A percentile compares a stretch with the other conserved stretches of the same genome.
These are phyloP conservation scores for Dactylonectria estremocensis DNA, from an alignment of 2,329 filamentous ascomycete genomes.

Conservation along the genomic window DNA sequence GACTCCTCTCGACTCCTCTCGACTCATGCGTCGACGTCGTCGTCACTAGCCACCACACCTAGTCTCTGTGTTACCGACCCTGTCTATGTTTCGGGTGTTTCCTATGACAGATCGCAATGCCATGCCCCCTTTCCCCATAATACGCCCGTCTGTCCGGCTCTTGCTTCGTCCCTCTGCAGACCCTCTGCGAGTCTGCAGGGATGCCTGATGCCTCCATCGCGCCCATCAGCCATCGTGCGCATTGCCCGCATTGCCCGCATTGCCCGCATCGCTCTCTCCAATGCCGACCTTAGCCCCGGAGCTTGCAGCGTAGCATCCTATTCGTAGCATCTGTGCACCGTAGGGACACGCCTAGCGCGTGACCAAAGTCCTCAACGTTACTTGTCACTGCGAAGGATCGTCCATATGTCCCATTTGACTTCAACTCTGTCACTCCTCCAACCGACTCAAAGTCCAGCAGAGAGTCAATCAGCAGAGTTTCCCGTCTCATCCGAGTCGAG, in stretches of 20 bases:
- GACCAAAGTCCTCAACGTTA: neutral
- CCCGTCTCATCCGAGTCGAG: neutral
- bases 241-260: too few species aligned
- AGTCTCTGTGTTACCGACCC: neutral
- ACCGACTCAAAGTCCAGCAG: neutral
- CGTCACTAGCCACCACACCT: neutral
- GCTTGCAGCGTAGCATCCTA: neutral
- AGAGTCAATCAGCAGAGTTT: neutral
- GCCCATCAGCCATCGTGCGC: neutral
- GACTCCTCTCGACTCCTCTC: neutral
- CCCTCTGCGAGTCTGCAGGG: conserved; percentile 1
- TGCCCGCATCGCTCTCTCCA: too few species aligned
- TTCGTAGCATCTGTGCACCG: neutral
- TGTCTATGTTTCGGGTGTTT: conserved; percentile 2
- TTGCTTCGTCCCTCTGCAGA: too few species aligned
- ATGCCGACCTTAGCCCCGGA: too few species aligned
- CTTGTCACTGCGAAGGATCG: neutral
- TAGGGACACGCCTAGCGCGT: neutral
- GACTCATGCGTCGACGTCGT: too few species aligned
- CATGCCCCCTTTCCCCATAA: conserved; percentile 12
- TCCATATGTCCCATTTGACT: neutral
- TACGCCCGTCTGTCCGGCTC: neutral
- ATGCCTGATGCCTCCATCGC: neutral
- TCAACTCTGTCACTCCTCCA: neutral
- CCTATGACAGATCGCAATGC: conserved; percentile 4